phyloP scores from a whole-genome alignment of 352 stramenopile genomes.

The Phytophthora macrochlamydospora region DNA sequence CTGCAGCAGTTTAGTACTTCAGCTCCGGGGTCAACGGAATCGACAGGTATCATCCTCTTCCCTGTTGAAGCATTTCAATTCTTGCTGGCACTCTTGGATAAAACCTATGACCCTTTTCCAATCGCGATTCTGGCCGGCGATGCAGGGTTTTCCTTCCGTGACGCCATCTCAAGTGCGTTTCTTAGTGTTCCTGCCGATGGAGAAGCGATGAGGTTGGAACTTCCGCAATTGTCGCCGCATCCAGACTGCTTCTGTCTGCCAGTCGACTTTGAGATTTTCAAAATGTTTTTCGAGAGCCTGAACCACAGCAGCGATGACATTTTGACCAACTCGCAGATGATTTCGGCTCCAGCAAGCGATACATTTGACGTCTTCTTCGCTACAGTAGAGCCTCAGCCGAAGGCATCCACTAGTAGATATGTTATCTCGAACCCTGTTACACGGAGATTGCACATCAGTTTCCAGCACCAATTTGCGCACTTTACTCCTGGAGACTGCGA shows the following conservation, averaged over 20 bases:
- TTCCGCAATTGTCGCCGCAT: conserved; percentile 79
- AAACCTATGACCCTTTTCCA: conserved; percentile 16
- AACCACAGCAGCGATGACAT: not conserved
- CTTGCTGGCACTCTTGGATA: conserved; percentile 39
- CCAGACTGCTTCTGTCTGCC: conserved; percentile 85
- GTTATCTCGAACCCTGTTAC: not conserved
- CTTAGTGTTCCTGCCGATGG: conserved; percentile 21
- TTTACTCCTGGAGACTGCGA: conserved; percentile 82
- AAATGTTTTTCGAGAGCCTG: conserved; percentile 45
- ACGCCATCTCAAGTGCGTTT: conserved; percentile 65
- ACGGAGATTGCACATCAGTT: conserved; percentile 22
- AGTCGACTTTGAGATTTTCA: conserved; percentile 75
- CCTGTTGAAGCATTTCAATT: conserved; percentile 70
- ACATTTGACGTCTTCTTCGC: conserved; percentile 78
- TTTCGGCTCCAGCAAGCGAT: conserved; percentile 55
- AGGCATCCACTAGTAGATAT: not conserved
- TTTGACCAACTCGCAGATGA: conserved; percentile 19
- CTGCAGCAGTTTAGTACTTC: conserved; percentile 27
- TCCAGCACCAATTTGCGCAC: conserved; percentile 43
- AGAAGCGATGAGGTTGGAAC: conserved; percentile 34
- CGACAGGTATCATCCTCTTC: conserved; percentile 68
- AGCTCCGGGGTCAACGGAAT: not conserved
- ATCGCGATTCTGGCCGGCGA: conserved; percentile 56
- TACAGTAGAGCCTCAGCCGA: conserved; percentile 11
- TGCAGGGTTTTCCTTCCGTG: conserved; percentile 64